A percentile compares a stretch with the other conserved stretches of the same genome.
Conservation (phyloP, 305 asterid genomes). For the Rubia tinctorum region DNA sequence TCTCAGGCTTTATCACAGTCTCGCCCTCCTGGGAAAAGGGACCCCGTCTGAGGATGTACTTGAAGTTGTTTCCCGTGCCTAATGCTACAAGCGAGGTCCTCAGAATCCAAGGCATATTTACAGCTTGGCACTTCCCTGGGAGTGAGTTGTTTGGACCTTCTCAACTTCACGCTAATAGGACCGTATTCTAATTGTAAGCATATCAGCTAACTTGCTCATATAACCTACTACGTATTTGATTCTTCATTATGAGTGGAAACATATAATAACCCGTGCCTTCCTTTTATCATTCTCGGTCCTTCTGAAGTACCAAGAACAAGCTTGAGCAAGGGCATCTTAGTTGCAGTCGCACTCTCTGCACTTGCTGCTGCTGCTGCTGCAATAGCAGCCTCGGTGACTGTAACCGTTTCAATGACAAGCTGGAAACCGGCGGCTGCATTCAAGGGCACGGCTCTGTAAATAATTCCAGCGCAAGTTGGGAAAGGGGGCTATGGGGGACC, state of each 20-base stretch:
- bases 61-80: constrained; percentile 45
- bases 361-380: too few species aligned
- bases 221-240: background rate
- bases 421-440: constrained; percentile 23
- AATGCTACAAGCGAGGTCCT: constrained; percentile 32
- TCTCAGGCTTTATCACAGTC: constrained; percentile 33
- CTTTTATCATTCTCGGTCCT: constrained; percentile 12
- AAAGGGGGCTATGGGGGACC: constrained; percentile 54
- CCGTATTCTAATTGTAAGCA: constrained; percentile 43
- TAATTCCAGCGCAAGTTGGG: constrained; percentile 39
- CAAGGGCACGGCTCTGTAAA: constrained; percentile 31
- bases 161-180: constrained; percentile 50
- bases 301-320: constrained; percentile 17
- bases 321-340: constrained; percentile 25
- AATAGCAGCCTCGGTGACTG: constrained; percentile 23
- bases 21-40: constrained; percentile 46
- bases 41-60: constrained; percentile 46
- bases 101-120: constrained; percentile 29
- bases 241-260: background rate
- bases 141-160: constrained; percentile 49
- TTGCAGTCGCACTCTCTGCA: constrained; percentile 29
- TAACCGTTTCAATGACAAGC: constrained; percentile 26
- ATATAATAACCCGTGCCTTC: too few species aligned
- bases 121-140: constrained; percentile 37
- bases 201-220: background rate